Conservation (phyloP, 768 basidiomycete genomes). For the Clitopilus passeckerianus region DNA sequence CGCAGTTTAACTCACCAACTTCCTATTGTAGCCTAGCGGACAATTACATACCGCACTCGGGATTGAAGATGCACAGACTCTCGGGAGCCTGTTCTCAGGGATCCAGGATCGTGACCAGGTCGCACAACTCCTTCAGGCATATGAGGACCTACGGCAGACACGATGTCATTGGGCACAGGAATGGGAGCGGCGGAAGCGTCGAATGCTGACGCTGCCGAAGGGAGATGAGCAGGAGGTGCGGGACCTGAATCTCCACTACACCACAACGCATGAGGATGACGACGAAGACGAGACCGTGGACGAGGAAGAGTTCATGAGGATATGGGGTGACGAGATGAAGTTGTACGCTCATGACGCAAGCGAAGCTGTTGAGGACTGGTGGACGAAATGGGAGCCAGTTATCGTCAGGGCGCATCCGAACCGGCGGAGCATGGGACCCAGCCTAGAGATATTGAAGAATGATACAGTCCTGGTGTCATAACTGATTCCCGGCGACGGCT, state of each 20-base stretch:
- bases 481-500: background rate
- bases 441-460: constrained; percentile 13
- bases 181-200: constrained; percentile 41
- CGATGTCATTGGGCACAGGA: constrained; percentile 42
- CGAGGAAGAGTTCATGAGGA: constrained; percentile 34
- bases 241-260: constrained; percentile 33
- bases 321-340: constrained; percentile 50
- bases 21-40: constrained; percentile 40
- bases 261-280: constrained; percentile 24
- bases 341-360: constrained; percentile 47
- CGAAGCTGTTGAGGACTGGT: constrained; percentile 62
- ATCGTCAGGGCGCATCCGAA: constrained; percentile 18
- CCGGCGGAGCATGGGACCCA: constrained; percentile 9
- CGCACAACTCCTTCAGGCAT: constrained; percentile 43
- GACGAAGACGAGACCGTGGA: constrained; percentile 33
- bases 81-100: constrained; percentile 55
- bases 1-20: background rate
- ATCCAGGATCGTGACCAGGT: constrained; percentile 43
- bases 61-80: constrained; percentile 59
- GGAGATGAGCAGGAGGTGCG: constrained; percentile 41
- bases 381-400: constrained; percentile 42
- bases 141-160: constrained; percentile 53
- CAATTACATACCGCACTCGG: constrained; percentile 46
- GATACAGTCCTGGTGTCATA: background rate
- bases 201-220: constrained; percentile 35